Conservation (phyloP, 331 rosid genomes). For the Quercus lobata region DNA sequence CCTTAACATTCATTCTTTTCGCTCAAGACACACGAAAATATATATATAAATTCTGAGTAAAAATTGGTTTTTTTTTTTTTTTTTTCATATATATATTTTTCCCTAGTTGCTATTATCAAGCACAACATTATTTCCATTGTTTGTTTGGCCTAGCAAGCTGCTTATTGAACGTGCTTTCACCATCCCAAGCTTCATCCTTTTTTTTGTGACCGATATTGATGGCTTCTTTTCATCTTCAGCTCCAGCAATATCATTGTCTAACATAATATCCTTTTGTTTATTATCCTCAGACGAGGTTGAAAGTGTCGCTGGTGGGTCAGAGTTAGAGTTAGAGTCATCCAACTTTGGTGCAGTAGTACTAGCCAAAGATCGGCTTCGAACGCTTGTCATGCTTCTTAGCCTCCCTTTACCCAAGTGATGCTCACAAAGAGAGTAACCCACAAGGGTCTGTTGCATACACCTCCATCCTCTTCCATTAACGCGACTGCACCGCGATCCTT, state of each 20-base stretch:
- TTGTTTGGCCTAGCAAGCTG: slow-evolving; percentile 80
- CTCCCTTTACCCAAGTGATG: slow-evolving; percentile 97
- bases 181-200: slow-evolving; percentile 74
- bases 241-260: not conserved
- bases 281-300: slow-evolving; percentile 4
- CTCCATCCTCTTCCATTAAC: slow-evolving; percentile 99
- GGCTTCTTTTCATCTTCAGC: slow-evolving; percentile 26
- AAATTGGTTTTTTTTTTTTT: no score
- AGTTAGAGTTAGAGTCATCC: not conserved
- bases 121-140: slow-evolving; percentile 15
- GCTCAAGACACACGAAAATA: not conserved
- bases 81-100: no score
- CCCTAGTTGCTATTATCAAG: slow-evolving; percentile 6
- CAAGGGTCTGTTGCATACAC: slow-evolving; percentile 82
- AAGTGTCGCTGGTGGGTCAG: not conserved
- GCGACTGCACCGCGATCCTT: slow-evolving; percentile 98
- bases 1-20: not conserved
- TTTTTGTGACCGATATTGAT: slow-evolving; percentile 13
- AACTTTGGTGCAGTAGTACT: not conserved
- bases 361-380: slow-evolving; percentile 49
- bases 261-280: not conserved
- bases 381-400: slow-evolving; percentile 78
- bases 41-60: not conserved
- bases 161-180: slow-evolving; percentile 93
- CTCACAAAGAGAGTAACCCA: slow-evolving; percentile 97